These are phyloP conservation scores for Kluyveromyces nonfermentans DNA, from an alignment of 805 yeast genomes.

Conservation along the genomic window DNA sequence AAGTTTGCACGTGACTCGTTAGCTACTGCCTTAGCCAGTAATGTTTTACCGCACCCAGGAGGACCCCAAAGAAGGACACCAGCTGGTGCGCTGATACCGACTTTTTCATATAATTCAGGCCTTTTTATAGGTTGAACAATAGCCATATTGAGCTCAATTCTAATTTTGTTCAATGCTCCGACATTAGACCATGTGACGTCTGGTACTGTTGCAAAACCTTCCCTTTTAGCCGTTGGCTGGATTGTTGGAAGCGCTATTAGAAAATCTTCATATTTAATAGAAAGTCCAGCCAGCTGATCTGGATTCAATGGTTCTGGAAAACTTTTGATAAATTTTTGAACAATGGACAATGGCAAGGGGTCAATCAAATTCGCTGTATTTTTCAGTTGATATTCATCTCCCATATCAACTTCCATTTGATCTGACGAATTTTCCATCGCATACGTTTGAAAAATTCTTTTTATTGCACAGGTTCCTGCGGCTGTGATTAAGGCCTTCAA, in stretches of 20 bases:
- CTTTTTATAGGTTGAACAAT: constrained; percentile 92
- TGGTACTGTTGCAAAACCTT: constrained; percentile 97
- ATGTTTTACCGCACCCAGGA: constrained; percentile 97
- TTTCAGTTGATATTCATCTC: constrained; percentile 14
- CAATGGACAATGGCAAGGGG: constrained; percentile 45
- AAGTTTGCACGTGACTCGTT: constrained; percentile 95
- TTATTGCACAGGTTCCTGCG: constrained; percentile 90
- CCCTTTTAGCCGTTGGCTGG: constrained; percentile 96
- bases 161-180: constrained; percentile 73
- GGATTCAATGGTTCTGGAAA: constrained; percentile 75
- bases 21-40: constrained; percentile 95
- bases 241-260: constrained; percentile 78
- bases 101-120: constrained; percentile 82
- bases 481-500: constrained; percentile 88
- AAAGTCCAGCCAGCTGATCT: constrained; percentile 65
- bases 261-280: constrained; percentile 75
- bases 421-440: constrained; percentile 17
- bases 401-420: constrained; percentile 25
- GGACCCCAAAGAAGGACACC: constrained; percentile 99
- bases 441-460: constrained; percentile 68
- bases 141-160: constrained; percentile 93
- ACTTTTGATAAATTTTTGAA: constrained; percentile 57
- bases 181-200: constrained; percentile 94
- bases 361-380: constrained; percentile 29
- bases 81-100: constrained; percentile 93